Evolutionary conservation across 1,139 yeast species (phyloP), one percentile per base, ranked within the genome.

Genomic region (Saccharomyces hybrid): DNA sequence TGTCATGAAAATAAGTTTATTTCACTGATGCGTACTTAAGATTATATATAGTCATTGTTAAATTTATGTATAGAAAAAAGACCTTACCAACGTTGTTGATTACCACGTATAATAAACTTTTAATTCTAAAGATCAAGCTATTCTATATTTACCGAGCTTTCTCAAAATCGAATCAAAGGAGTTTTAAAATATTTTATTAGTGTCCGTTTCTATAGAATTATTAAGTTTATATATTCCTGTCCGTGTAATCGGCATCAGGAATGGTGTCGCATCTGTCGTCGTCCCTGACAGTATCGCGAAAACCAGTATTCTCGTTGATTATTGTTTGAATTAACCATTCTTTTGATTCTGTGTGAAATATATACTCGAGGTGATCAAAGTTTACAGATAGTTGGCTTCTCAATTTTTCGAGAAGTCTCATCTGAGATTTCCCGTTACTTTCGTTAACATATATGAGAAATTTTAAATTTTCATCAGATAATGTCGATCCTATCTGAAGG

Each of bases 241-340:
- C 5, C 44, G 11, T 9, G 4, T 16, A 20, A 16, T 8, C 42
- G 30, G 9, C 9, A 7, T 38, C 20, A 38, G 25, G 3, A 38
- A 38, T 20, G 5, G 23, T 11, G 23, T 38, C 6, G 5, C 13
- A 38, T 16, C 6, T 38, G 5, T 16, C 25, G 9, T 20, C 11
- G 4, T 38, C 44, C 11, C 6, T 20, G 4, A 9, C 5, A 38
- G 2, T 5, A 6, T 38, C 23, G 44, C 9, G 44, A 16, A 57
- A 54, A 3, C 60, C 62, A 5, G 59, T 57, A 48, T 56, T 54
- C 13, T 75, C 74, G 63, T 80, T 79, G n/a, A 85, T 83, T 8
- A 84, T 77, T 62, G 88, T 80, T 61, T 86, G 91, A 0, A 85
- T 88, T 1, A 84, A 74, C 91, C 91, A 85, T 65, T 86, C 91